phyloP scores from a whole-genome alignment of 352 stramenopile genomes.

The Phytophthora sansomeana region DNA sequence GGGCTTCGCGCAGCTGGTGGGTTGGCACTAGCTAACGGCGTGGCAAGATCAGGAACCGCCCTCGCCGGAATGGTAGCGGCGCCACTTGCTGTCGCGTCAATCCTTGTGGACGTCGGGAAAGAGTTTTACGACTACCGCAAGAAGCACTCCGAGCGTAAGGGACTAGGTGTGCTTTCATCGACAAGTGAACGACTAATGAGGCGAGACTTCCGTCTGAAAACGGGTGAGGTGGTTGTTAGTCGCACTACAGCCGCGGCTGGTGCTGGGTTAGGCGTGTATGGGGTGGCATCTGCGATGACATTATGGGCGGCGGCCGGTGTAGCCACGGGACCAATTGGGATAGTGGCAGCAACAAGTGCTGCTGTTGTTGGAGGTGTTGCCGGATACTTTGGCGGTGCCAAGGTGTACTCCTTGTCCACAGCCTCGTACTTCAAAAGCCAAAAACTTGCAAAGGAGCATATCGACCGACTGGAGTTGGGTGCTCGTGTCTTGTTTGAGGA shows the following conservation, averaged over 20 bases:
- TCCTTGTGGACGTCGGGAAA: slow-evolving; percentile 87
- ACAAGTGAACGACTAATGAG: slow-evolving; percentile 82
- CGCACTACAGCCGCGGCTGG: slow-evolving; percentile 76
- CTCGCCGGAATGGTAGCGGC: slow-evolving; percentile 55
- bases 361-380: slow-evolving; percentile 81
- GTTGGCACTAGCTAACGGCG: slow-evolving; percentile 72
- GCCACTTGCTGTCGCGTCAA: slow-evolving; percentile 80
- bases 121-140: slow-evolving; percentile 87
- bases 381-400: slow-evolving; percentile 81
- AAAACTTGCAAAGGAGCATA: slow-evolving; percentile 79
- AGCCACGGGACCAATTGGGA: slow-evolving; percentile 68
- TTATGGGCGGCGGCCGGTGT: slow-evolving; percentile 84
- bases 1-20: slow-evolving; percentile 75
- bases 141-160: slow-evolving; percentile 72
- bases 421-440: slow-evolving; percentile 79
- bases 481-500: slow-evolving; percentile 88
- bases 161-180: slow-evolving; percentile 67
- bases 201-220: slow-evolving; percentile 78
- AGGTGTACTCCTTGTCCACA: slow-evolving; percentile 77
- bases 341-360: slow-evolving; percentile 76
- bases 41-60: slow-evolving; percentile 61
- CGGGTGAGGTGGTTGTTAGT: slow-evolving; percentile 76
- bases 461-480: slow-evolving; percentile 79
- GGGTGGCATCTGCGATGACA: slow-evolving; percentile 69
- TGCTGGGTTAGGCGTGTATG: slow-evolving; percentile 76